These are phyloP conservation scores for Phylloporus sp. DNA, from an alignment of 768 basidiomycete species.

Conservation along the genomic window DNA sequence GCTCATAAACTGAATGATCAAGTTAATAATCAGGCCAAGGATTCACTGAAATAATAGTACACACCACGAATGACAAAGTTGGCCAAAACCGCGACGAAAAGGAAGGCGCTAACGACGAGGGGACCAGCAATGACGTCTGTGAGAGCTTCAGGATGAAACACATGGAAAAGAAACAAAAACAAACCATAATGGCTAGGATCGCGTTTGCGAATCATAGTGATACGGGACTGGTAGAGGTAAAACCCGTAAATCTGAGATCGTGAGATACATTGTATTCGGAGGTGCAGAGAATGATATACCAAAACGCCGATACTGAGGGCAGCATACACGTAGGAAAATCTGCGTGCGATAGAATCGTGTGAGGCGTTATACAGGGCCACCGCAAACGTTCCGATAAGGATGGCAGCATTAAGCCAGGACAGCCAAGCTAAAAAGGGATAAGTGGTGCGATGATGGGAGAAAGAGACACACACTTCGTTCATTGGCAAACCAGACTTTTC, in stretches of 20 bases:
- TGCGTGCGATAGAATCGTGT: slow-evolving; percentile 54
- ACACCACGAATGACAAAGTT: slow-evolving; percentile 87
- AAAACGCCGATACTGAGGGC: slow-evolving; percentile 69
- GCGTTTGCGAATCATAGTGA: slow-evolving; percentile 85
- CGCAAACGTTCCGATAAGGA: slow-evolving; percentile 81
- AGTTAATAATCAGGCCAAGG: slow-evolving; percentile 4
- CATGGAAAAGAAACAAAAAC: slow-evolving; percentile 17
- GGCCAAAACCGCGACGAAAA: slow-evolving; percentile 84
- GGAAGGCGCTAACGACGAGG: slow-evolving; percentile 69
- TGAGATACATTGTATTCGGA: neutral
- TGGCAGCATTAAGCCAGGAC: slow-evolving; percentile 82
- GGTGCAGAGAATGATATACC: slow-evolving; percentile 31
- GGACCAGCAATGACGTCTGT: slow-evolving; percentile 83
- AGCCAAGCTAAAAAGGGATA: slow-evolving; percentile 69
- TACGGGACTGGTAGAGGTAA: slow-evolving; percentile 77
- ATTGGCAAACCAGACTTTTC: slow-evolving; percentile 97
- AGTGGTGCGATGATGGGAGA: neutral
- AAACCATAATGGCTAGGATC: slow-evolving; percentile 88
- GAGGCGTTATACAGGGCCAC: slow-evolving; percentile 89
- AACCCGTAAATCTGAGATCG: slow-evolving; percentile 74
- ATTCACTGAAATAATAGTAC: slow-evolving; percentile 21
- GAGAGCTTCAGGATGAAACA: neutral
- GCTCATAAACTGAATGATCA: slow-evolving; percentile 47
- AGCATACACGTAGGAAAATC: slow-evolving; percentile 83
- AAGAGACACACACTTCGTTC: slow-evolving; percentile 64